Percentiles rank a stretch among this genome's conserved stretches.
Conservation (phyloP, 2,329 filamentous ascomycete genomes). For the Knufia petricola region DNA sequence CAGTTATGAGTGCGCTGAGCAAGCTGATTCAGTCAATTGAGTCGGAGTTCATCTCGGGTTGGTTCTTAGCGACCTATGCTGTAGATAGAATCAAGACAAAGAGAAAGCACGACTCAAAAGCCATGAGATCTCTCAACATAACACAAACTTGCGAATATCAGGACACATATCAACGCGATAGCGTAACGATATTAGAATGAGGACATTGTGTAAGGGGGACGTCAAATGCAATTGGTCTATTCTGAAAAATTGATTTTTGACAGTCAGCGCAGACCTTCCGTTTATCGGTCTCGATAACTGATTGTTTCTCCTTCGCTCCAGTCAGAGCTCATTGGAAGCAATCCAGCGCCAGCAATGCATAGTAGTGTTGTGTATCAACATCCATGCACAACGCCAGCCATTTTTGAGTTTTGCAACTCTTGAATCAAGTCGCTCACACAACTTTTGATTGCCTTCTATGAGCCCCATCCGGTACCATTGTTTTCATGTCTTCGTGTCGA, state of each 20-base stretch:
- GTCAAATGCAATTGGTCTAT: background rate
- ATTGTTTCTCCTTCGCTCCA: background rate
- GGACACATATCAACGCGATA: too few relatives aligned
- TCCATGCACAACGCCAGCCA: constrained; percentile 7
- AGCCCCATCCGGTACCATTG: constrained; percentile 17
- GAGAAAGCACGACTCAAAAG: too few relatives aligned
- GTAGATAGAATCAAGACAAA: too few relatives aligned
- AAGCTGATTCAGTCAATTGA: too few relatives aligned
- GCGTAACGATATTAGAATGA: background rate
- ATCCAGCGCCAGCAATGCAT: constrained; percentile 10
- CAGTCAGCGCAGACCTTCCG: constrained; percentile 22
- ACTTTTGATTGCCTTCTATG: constrained; percentile 8
- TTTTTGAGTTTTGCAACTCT: constrained; percentile 4
- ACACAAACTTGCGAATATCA: too few relatives aligned
- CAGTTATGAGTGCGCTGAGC: too few relatives aligned
- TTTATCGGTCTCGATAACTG: background rate
- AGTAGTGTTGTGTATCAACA: constrained; percentile 1
- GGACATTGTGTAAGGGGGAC: background rate
- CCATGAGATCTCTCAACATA: too few relatives aligned
- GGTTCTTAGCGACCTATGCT: too few relatives aligned
- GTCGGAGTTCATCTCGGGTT: too few relatives aligned
- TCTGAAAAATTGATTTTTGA: constrained; percentile 6
- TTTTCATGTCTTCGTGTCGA: constrained; percentile 21
- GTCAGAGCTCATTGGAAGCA: constrained; percentile 16
- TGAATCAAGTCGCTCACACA: constrained; percentile 9